Evolutionary conservation across 441 rosid species (phyloP), one percentile per base, ranked within the genome.

Genomic region (Populus tomentosa): DNA sequence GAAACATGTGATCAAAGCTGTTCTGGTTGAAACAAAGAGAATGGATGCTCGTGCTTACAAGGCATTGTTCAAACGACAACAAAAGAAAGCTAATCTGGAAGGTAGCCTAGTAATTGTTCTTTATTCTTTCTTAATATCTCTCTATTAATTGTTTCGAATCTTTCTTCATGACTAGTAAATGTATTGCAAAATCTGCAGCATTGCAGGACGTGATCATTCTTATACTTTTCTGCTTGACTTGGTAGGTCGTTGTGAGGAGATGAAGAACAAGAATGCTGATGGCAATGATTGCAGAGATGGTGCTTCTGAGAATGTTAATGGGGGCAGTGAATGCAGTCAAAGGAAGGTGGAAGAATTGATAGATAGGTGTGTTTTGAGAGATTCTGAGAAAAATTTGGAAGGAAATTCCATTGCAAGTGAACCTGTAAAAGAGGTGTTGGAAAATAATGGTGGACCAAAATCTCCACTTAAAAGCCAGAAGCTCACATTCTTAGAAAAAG

Each of bases 1-100:
- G 79, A 72, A 69, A 70, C 74, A 28, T 10, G 78, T 65, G 56
- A 53, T 32, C n/a, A 63, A 64, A 30, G 59, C 80, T 40, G 26
- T 33, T 63, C 67, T 16, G 80, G 78, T 13, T 63, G 73, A n/a
- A 20, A 79, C 76, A 81, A 82, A 35, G 70, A 79, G 38, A 75
- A 72, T 85, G 86, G 69, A 81, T 72, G 88, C 82, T 36, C 86
- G 88, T 77, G 80, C 82, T 75, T 89, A 82, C 69, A 81, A 79
- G 76, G 84, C 89, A 24, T 79, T 87, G 63, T 83, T 83, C 78
- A 81, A 79, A 78, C 80, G 32, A 50, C 78, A 77, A 40, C 72
- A 65, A 66, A 87, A 77, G 81, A 78, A 81, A 76, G 74, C 66
- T 76, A 76, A 78, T 67, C 80, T 69, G 62, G 42, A 82, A 83